phyloP scores from a whole-genome alignment of 805 yeast species.

The Metschnikowia baotianmanensis region DNA sequence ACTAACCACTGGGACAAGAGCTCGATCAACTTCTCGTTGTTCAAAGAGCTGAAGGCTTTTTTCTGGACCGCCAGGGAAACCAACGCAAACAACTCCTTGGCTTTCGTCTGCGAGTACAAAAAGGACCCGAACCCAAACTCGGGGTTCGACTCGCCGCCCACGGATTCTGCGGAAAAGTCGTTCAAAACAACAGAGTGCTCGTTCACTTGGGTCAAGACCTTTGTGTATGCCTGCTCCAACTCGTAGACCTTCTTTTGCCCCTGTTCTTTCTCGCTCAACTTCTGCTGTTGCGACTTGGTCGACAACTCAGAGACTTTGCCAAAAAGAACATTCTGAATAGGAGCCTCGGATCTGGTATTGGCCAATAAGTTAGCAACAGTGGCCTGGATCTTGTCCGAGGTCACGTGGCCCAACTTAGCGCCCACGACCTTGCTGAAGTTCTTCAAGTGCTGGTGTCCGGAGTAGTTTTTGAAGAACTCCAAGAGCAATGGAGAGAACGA shows the following conservation, averaged over 20 bases:
- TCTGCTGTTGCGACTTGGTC: constrained; percentile 27
- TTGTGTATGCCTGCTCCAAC: constrained; percentile 74
- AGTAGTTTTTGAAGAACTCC: constrained; percentile 67
- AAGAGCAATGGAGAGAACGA: constrained; percentile 67
- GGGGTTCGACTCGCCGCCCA: constrained; percentile 55
- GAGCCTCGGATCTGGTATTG: constrained; percentile 51
- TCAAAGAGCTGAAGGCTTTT: constrained; percentile 41
- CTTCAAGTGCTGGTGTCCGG: constrained; percentile 43
- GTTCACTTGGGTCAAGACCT: constrained; percentile 70
- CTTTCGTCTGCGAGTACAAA: constrained; percentile 54
- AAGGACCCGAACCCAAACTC: constrained; percentile 86
- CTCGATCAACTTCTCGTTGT: constrained; percentile 50
- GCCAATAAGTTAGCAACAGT: constrained; percentile 47
- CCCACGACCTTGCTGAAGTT: constrained; percentile 50
- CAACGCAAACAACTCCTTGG: constrained; percentile 41
- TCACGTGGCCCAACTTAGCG: constrained; percentile 54
- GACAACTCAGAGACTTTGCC: constrained; percentile 45
- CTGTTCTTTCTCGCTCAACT: constrained; percentile 21
- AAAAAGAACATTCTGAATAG: constrained; percentile 60
- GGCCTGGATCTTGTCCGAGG: constrained; percentile 35
- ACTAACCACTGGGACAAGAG: constrained; percentile 70
- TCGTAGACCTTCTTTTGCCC: constrained; percentile 48
- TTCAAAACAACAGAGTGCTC: constrained; percentile 57
- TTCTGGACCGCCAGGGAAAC: constrained; percentile 48
- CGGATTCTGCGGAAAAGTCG: constrained; percentile 47